These are phyloP conservation scores for Globisporangium splendens DNA, from an alignment of 352 stramenopile genomes.

Conservation along the genomic window DNA sequence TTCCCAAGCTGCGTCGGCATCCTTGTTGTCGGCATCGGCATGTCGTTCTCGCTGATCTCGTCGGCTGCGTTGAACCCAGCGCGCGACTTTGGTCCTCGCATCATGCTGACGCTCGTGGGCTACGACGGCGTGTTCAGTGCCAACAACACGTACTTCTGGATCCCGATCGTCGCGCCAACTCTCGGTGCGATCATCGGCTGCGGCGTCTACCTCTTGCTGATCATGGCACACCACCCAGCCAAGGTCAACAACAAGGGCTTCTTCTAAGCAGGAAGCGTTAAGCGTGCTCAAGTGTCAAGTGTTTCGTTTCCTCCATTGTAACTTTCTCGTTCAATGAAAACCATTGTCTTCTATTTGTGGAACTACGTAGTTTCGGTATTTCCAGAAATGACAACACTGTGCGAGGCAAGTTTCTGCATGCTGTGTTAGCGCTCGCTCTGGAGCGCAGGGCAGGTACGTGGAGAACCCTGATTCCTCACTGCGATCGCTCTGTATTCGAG, in stretches of 20 bases:
- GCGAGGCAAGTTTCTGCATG: no score
- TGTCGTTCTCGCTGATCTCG: conserved; percentile 29
- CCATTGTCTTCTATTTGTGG: background rate
- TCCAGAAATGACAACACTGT: no score
- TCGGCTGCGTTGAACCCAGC: conserved; percentile 34
- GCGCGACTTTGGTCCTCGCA: conserved; percentile 31
- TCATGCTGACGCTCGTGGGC: conserved; percentile 25
- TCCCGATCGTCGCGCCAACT: conserved; percentile 28
- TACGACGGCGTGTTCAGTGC: conserved; percentile 25
- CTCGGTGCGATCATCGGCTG: conserved; percentile 22
- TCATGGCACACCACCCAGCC: conserved; percentile 31
- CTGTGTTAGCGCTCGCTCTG: no score
- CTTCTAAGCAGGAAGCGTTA: conserved; percentile 14
- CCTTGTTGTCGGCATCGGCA: conserved; percentile 24
- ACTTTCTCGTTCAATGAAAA: conserved; percentile 1
- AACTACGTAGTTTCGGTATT: background rate
- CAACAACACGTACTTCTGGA: conserved; percentile 34
- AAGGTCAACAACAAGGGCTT: conserved; percentile 21
- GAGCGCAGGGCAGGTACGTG: no score
- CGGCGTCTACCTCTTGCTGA: conserved; percentile 24
- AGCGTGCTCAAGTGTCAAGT: background rate
- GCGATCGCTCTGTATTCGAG: no score
- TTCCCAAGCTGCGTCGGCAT: conserved; percentile 23
- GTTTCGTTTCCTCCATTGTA: background rate
- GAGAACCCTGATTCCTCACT: no score